Conservation (phyloP, 108 stramenopile species). For the Skeletonema menzelii region DNA sequence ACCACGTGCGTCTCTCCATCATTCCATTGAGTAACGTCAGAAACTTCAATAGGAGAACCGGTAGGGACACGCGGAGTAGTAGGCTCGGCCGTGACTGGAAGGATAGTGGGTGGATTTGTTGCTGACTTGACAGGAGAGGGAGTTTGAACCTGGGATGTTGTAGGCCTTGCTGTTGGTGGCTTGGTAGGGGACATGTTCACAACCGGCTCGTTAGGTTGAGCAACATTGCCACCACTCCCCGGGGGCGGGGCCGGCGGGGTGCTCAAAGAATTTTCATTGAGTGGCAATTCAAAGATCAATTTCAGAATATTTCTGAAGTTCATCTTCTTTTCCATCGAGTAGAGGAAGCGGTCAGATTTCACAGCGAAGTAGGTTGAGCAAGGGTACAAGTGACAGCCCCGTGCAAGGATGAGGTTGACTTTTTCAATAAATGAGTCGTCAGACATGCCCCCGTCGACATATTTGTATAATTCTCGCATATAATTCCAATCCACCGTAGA, state of each 20-base stretch:
- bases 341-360: slow-evolving; percentile 5
- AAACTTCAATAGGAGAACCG: slow-evolving; percentile 19
- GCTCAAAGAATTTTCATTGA: neutral
- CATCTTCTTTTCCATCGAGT: slow-evolving; percentile 12
- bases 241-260: too few relatives aligned
- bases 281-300: slow-evolving; percentile 26
- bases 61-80: neutral
- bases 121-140: neutral
- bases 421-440: slow-evolving; percentile 27
- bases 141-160: neutral
- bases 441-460: slow-evolving; percentile 34
- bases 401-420: slow-evolving; percentile 19
- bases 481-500: slow-evolving; percentile 14
- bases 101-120: neutral
- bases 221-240: neutral
- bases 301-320: slow-evolving; percentile 30
- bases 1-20: slow-evolving; percentile 10
- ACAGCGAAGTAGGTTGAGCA: slow-evolving; percentile 12
- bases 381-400: slow-evolving; percentile 17
- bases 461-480: slow-evolving; percentile 10
- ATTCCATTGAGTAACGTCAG: slow-evolving; percentile 19
- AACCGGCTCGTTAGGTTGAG: neutral
- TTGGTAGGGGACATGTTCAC: neutral
- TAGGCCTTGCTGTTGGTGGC: neutral
- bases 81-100: neutral